Conservation (phyloP, 1,284 basidiomycete genomes). For the Austroboletus olivaceoglutinosus region DNA sequence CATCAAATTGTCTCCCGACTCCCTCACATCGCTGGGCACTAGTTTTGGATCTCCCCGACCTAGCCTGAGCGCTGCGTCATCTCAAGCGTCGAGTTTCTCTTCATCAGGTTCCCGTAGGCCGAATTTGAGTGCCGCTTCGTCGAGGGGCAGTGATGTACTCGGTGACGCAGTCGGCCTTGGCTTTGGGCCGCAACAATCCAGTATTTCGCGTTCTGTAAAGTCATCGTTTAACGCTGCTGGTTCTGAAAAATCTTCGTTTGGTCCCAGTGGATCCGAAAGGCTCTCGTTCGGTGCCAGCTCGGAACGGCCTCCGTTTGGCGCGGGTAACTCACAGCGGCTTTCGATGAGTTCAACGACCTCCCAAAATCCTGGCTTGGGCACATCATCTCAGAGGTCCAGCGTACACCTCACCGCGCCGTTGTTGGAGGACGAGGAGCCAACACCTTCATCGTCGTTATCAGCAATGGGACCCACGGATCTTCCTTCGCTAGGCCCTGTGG, state of each 20-base stretch:
- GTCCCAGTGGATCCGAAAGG: slow-evolving; percentile 16
- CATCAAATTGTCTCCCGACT: slow-evolving; percentile 25
- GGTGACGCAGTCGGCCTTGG: slow-evolving; percentile 18
- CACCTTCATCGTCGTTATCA: slow-evolving; percentile 8
- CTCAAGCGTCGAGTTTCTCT: slow-evolving; percentile 28
- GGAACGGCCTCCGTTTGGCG: slow-evolving; percentile 12
- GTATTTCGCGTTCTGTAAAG: slow-evolving; percentile 21
- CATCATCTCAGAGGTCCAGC: slow-evolving; percentile 14
- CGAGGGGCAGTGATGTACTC: slow-evolving; percentile 19
- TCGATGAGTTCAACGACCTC: slow-evolving; percentile 11
- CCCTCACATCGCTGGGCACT: slow-evolving; percentile 24
- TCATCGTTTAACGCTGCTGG: slow-evolving; percentile 21
- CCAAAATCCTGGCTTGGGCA: slow-evolving; percentile 13
- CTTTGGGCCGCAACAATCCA: slow-evolving; percentile 22
- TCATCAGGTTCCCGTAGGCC: slow-evolving; percentile 22
- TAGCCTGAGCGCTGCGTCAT: slow-evolving; percentile 27
- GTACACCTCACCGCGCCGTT: slow-evolving; percentile 6
- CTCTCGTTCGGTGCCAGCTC: slow-evolving; percentile 11
- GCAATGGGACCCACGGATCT: slow-evolving; percentile 5
- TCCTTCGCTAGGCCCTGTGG: slow-evolving; percentile 10
- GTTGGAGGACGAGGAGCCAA: slow-evolving; percentile 18
- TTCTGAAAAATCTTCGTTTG: slow-evolving; percentile 18
- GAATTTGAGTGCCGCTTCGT: slow-evolving; percentile 20
- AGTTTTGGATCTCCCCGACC: slow-evolving; percentile 26
- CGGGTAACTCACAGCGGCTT: slow-evolving; percentile 17